Base-by-base conservation (phyloP, 106 monocot species). In the Acorus gramineus region DNA sequence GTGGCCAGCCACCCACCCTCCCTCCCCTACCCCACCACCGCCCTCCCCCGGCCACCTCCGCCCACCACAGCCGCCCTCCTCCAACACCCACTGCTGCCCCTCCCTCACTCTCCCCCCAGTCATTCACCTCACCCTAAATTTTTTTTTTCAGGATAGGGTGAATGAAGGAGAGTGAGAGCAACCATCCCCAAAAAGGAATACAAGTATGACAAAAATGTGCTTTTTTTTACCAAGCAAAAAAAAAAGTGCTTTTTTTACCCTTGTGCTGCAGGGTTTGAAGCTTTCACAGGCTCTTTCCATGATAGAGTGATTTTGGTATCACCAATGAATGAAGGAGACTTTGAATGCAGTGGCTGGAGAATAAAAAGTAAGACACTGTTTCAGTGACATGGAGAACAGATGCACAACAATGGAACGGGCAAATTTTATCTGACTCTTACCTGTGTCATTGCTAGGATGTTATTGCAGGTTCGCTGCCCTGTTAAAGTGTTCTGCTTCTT, bases 371-470 rank as follows among this genome's bases (percentile, higher is more conserved):
- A 14, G 14, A 14, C 49, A 45, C 28, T 28, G 28, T 28, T 28
- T 28, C 28, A 28, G 28, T 28, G 28, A 28, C 2, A 55, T 8
- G 8, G 12, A 3, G 11, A 53, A 28, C 47, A 59, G 14, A 49
- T 61, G 11, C 64, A n/a, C 11, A 50, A 56, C 13, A 53, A 64
- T 7, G 49, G 4, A 7, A 42, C 54, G 8, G n/a, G 4, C 28
- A n/a, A 14, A 28, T 14, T 42, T 42, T 64, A 14, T 47, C 5
- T 46, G 42, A 67, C 11, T 2, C 59, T n/a, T 52, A 99, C 98
- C 77, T 92, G 87, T 63, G 83, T 81, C 98, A 99, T 88, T 67
- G 81, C 74, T 50, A 92, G 55, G 68, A 99, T 99, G 60, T 99
- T 99, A 77, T 99, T 89, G 69, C 89, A 99, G 28, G 81, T 75